Conservation (phyloP, 192 early-diverging fungal species). For the Coemansia sp. region DNA sequence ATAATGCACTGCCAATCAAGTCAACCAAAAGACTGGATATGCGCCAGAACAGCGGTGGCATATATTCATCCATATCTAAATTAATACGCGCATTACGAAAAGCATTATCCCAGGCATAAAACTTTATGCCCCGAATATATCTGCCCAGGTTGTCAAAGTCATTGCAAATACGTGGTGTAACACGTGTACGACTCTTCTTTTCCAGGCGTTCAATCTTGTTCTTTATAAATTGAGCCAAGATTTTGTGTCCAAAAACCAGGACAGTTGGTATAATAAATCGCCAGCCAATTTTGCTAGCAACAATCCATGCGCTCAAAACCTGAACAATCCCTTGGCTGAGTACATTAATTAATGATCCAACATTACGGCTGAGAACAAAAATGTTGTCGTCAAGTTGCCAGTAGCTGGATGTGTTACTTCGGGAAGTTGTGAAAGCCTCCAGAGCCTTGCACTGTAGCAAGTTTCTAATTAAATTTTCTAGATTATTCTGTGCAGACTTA, state of each 20-base stretch:
- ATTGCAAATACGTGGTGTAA: slow-evolving; percentile 4
- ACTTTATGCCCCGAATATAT: slow-evolving; percentile 64
- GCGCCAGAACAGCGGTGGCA: slow-evolving; percentile 32
- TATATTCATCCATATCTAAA: slow-evolving; percentile 8
- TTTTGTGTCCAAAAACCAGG: slow-evolving; percentile 8
- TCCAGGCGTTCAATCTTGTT: background rate
- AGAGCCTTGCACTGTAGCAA: background rate
- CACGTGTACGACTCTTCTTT: background rate
- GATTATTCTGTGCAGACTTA: background rate
- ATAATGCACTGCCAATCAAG: slow-evolving; percentile 33
- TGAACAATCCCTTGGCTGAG: background rate
- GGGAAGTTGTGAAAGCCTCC: background rate
- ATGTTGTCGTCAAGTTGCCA: background rate
- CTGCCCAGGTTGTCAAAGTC: slow-evolving; percentile 22
- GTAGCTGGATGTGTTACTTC: background rate
- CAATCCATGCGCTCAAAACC: slow-evolving; percentile 19
- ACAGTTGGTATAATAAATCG: slow-evolving; percentile 26
- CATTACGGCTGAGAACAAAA: background rate
- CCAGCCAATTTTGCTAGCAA: slow-evolving; percentile 28
- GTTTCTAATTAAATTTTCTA: background rate
- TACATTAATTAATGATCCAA: background rate
- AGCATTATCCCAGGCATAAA: slow-evolving; percentile 59
- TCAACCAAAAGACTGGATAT: slow-evolving; percentile 10
- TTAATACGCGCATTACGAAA: slow-evolving; percentile 3
- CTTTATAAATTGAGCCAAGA: slow-evolving; percentile 3